A percentile compares a stretch with the other conserved stretches of the same genome.
These are phyloP conservation scores for Backusella macrospora DNA, from an alignment of 192 early-diverging fungal species.

Conservation along the genomic window DNA sequence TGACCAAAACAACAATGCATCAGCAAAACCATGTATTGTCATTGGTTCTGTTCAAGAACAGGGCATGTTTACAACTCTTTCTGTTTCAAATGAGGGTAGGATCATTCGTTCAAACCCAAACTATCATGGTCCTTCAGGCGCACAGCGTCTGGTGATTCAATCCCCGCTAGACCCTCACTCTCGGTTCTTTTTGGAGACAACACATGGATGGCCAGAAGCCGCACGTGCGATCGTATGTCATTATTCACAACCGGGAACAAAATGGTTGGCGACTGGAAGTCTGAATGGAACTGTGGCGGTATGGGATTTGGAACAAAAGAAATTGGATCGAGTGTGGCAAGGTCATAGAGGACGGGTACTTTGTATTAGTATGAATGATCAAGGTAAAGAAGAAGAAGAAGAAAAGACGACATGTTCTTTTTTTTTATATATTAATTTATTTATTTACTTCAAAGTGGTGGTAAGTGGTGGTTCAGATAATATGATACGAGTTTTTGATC, in stretches of 20 bases:
- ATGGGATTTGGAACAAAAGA: conserved; percentile 39
- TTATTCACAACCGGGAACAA: conserved; percentile 37
- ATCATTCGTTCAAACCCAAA: conserved; percentile 19
- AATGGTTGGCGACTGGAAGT: conserved; percentile 48
- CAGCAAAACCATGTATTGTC: conserved; percentile 5
- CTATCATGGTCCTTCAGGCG: background rate
- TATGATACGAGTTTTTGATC: conserved; percentile 53
- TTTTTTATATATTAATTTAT: background rate
- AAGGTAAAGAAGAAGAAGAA: conserved; percentile 28
- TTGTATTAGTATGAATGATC: conserved; percentile 54
- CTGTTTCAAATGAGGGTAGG: background rate
- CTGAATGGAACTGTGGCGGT: conserved; percentile 51
- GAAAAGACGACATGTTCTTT: too few species aligned
- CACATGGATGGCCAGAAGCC: background rate
- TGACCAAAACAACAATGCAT: background rate
- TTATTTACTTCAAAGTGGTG: conserved; percentile 26
- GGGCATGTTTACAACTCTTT: conserved; percentile 1
- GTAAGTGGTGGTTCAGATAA: conserved; percentile 48
- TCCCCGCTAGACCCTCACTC: background rate
- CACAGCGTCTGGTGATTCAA: conserved; percentile 17
- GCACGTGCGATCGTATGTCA: conserved; percentile 45
- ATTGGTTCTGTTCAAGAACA: conserved; percentile 39
- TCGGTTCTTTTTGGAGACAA: conserved; percentile 12
- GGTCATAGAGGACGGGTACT: conserved; percentile 48
- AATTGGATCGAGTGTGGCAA: conserved; percentile 45